These are phyloP conservation scores for Eremochloa ophiuroides DNA, from an alignment of 176 grass and related monocot species.

Conservation along the genomic window DNA sequence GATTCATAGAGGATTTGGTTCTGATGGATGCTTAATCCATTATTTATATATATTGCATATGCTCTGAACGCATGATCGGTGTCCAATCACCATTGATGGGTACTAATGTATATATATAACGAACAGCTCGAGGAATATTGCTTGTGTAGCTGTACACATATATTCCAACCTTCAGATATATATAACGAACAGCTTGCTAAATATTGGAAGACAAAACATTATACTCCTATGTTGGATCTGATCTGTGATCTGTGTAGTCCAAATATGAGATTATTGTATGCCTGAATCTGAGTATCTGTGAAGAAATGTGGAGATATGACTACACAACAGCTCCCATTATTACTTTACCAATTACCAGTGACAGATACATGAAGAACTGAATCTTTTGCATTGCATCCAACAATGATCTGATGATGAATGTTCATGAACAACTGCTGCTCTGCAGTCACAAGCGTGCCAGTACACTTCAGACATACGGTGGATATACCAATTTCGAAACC, in stretches of 20 bases:
- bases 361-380: not conserved
- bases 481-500: not conserved
- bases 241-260: not conserved
- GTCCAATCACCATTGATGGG: not conserved
- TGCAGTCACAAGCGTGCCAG: not conserved
- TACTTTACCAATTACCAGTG: conserved; percentile 1
- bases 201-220: not conserved
- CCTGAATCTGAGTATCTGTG: not conserved
- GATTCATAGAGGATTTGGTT: conserved; percentile 16
- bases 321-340: not conserved
- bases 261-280: not conserved
- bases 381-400: not conserved
- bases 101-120: not conserved
- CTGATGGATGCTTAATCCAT: conserved; percentile 8
- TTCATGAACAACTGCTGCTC: not conserved
- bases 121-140: not conserved
- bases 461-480: not conserved
- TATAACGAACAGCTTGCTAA: not conserved
- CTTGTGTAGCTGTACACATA: not conserved
- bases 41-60: not conserved
- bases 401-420: not conserved
- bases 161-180: not conserved
- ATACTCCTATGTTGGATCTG: not conserved
- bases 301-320: conserved; percentile 1
- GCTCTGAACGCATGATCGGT: not conserved